Conservation (phyloP, 148 eudicot species). For the Rhododendron kiyosumense region DNA sequence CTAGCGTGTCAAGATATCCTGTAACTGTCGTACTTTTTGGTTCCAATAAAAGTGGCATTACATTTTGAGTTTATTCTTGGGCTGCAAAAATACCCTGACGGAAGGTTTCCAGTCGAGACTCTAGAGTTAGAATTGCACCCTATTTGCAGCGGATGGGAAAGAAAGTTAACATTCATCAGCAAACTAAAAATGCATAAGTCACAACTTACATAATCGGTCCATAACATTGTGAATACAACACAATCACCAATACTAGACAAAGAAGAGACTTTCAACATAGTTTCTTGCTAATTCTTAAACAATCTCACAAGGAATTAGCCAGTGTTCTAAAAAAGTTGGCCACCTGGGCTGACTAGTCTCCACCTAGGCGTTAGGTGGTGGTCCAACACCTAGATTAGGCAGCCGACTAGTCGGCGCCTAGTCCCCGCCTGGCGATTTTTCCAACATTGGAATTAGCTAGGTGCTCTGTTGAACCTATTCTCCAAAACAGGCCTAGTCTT, state of each 20-base stretch:
- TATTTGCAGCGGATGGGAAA: not conserved
- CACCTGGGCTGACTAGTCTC: not conserved
- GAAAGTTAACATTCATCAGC: not conserved
- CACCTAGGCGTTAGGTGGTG: not conserved
- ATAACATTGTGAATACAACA: not conserved
- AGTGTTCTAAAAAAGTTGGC: not conserved
- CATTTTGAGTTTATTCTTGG: not conserved
- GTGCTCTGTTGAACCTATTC: not conserved
- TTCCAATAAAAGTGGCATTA: not conserved
- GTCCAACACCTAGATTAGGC: not conserved
- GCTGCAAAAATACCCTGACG: not conserved
- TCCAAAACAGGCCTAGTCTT: slow-evolving; percentile 6
- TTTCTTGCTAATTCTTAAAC: not conserved
- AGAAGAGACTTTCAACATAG: not conserved
- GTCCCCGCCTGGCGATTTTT: not conserved
- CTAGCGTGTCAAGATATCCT: not conserved
- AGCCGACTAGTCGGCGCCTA: not conserved
- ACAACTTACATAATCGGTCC: not conserved
- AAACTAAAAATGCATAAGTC: not conserved
- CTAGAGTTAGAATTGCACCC: not conserved
- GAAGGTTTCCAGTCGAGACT: not conserved
- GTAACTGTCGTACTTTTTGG: not conserved
- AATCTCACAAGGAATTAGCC: not conserved
- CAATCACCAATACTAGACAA: not conserved
- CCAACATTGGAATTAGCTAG: not conserved